Percentiles rank a stretch among this genome's conserved stretches.
Conservation (phyloP, 2,329 filamentous ascomycete genomes). For the Penicillium sp. region DNA sequence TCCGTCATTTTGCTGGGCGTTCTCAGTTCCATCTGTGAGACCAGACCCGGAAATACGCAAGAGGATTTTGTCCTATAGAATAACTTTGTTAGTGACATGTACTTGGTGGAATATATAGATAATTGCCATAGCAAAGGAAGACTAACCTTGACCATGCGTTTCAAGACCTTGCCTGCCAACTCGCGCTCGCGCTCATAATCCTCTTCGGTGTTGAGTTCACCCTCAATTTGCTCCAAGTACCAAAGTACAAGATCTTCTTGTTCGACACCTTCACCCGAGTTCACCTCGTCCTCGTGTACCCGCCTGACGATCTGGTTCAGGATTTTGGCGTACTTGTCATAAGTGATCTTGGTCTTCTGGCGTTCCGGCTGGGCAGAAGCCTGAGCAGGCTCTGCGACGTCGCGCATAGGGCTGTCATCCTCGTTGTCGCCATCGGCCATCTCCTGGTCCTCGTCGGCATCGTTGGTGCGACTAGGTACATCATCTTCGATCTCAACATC, state of each 20-base stretch:
- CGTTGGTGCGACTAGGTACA: slow-evolving; percentile 50
- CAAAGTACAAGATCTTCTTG: slow-evolving; percentile 77
- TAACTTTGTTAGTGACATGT: background rate
- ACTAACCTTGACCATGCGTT: slow-evolving; percentile 86
- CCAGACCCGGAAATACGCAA: slow-evolving; percentile 74
- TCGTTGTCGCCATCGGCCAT: slow-evolving; percentile 49
- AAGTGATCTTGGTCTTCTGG: slow-evolving; percentile 82
- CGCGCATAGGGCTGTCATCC: slow-evolving; percentile 54
- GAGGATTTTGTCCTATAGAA: slow-evolving; percentile 55
- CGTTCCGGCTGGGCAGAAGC: slow-evolving; percentile 38
- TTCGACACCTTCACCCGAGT: slow-evolving; percentile 76
- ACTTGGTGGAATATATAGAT: too few relatives aligned
- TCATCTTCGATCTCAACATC: slow-evolving; percentile 92
- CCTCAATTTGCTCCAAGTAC: slow-evolving; percentile 91
- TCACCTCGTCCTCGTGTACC: slow-evolving; percentile 76
- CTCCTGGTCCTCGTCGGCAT: slow-evolving; percentile 49
- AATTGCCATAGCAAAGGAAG: background rate
- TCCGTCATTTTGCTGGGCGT: slow-evolving; percentile 44
- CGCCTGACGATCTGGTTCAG: slow-evolving; percentile 80
- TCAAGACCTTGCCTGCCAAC: slow-evolving; percentile 79
- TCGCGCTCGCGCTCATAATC: slow-evolving; percentile 72
- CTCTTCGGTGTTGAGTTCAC: slow-evolving; percentile 75
- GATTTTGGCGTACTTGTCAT: slow-evolving; percentile 91
- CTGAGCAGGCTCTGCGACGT: slow-evolving; percentile 45
- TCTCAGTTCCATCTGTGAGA: slow-evolving; percentile 72